phyloP scores from a whole-genome alignment of 495 filamentous ascomycete species.

The Trichoderma gamsii region DNA sequence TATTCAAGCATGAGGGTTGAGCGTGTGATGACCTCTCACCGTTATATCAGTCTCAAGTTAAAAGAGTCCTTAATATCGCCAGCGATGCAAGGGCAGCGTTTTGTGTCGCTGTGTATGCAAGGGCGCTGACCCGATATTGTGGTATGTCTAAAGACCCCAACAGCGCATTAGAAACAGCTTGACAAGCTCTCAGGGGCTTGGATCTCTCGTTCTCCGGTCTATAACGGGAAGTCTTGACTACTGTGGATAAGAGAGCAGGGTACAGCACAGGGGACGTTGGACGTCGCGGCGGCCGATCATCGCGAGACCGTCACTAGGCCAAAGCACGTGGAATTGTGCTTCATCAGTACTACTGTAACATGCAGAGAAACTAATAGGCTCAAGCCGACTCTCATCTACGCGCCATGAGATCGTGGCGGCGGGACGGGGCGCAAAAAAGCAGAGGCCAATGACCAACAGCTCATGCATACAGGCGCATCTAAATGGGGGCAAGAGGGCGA shows the following conservation, averaged over 20 bases:
- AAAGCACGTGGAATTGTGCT: neutral
- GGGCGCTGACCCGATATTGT: neutral
- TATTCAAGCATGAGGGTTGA: no score
- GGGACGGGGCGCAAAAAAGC: neutral
- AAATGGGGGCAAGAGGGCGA: neutral
- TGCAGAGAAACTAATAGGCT: no score
- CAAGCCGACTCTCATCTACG: no score
- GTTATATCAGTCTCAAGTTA: neutral
- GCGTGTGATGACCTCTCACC: neutral
- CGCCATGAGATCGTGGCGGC: no score
- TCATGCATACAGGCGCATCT: neutral
- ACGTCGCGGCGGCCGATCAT: neutral
- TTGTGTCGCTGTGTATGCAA: neutral
- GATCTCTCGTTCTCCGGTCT: neutral
- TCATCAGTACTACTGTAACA: no score
- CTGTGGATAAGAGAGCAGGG: neutral
- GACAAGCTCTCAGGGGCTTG: neutral
- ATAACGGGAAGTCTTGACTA: neutral
- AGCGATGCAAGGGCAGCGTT: neutral
- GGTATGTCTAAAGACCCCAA: neutral
- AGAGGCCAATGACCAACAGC: neutral
- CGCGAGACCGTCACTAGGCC: neutral
- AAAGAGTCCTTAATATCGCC: neutral
- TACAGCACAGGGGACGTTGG: neutral
- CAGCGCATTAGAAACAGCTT: neutral